phyloP scores from a whole-genome alignment of 1,284 basidiomycete species.

The Trametes versicolor region DNA sequence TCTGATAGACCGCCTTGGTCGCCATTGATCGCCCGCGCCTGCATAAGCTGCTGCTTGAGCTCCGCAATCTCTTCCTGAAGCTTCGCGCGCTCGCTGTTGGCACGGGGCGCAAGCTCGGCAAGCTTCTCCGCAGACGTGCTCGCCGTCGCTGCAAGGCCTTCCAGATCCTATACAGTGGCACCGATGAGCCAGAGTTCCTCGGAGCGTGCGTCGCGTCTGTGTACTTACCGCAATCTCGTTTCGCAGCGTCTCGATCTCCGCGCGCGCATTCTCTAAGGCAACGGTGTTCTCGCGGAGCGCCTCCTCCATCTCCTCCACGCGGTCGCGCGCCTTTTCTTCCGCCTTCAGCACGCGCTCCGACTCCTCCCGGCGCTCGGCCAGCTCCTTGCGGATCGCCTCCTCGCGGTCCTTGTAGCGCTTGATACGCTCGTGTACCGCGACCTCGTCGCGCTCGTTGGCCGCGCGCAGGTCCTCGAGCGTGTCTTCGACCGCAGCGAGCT shows the following conservation, averaged over 20 bases:
- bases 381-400: conserved; percentile 72
- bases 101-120: conserved; percentile 51
- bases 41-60: conserved; percentile 50
- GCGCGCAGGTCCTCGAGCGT: conserved; percentile 82
- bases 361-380: conserved; percentile 69
- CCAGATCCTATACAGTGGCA: conserved; percentile 56
- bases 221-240: conserved; percentile 78
- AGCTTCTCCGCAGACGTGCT: conserved; percentile 48
- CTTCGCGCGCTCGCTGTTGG: conserved; percentile 54
- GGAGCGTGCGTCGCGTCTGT: not conserved
- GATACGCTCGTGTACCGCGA: conserved; percentile 69
- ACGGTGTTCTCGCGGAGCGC: conserved; percentile 90
- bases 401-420: conserved; percentile 84
- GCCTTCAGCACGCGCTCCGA: conserved; percentile 70
- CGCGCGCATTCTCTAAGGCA: conserved; percentile 90
- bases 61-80: conserved; percentile 63
- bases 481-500: conserved; percentile 84
- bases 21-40: not conserved
- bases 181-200: too few species aligned
- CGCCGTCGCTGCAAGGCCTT: conserved; percentile 50
- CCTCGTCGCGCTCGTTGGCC: conserved; percentile 80
- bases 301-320: conserved; percentile 87
- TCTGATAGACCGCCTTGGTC: conserved; percentile 14
- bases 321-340: conserved; percentile 67
- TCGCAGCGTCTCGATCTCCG: conserved; percentile 88